A percentile compares a stretch with the other conserved stretches of the same genome.
Evolutionary conservation across 2,329 filamentous ascomycete species (phyloP).

Genomic region (Aspergillus caelatus): DNA sequence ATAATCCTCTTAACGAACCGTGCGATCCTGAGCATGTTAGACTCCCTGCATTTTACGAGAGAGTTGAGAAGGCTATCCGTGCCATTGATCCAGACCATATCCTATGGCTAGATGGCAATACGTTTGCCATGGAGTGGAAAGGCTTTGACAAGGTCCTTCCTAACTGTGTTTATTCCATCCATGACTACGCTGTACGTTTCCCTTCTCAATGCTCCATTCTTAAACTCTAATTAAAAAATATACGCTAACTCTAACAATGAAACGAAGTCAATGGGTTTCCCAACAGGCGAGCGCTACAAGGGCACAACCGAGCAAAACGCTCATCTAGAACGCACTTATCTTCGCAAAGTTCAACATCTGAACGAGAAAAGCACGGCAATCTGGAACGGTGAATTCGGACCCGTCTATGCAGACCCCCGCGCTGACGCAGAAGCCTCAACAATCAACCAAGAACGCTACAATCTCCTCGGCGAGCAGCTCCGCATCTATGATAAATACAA

Average conservation of each 20-base stretch:
- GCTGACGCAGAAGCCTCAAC: conserved; percentile 36
- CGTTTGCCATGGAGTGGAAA: conserved; percentile 50
- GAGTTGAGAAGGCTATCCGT: conserved; percentile 51
- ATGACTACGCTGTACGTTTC: conserved; percentile 43
- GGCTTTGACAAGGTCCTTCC: conserved; percentile 48
- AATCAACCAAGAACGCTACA: conserved; percentile 50
- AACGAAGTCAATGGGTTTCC: conserved; percentile 45
- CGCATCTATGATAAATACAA: conserved; percentile 55
- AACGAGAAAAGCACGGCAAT: conserved; percentile 44
- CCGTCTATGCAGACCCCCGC: conserved; percentile 41
- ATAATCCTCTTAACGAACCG: conserved; percentile 57
- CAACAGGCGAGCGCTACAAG: conserved; percentile 43
- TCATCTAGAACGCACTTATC: conserved; percentile 45
- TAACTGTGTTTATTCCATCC: conserved; percentile 50
- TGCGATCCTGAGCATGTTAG: conserved; percentile 51
- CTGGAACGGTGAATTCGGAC: conserved; percentile 59
- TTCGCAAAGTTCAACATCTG: conserved; percentile 55
- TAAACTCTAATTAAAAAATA: neutral
- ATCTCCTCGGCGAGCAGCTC: conserved; percentile 52
- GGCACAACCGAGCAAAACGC: conserved; percentile 46
- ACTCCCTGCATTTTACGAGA: conserved; percentile 50
- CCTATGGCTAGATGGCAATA: conserved; percentile 50
- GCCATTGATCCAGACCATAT: conserved; percentile 51
- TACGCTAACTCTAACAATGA: neutral
- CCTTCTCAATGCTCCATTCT: neutral